These are phyloP conservation scores for Mortierella alpina DNA, from an alignment of 192 early-diverging fungal genomes.

Conservation along the genomic window DNA sequence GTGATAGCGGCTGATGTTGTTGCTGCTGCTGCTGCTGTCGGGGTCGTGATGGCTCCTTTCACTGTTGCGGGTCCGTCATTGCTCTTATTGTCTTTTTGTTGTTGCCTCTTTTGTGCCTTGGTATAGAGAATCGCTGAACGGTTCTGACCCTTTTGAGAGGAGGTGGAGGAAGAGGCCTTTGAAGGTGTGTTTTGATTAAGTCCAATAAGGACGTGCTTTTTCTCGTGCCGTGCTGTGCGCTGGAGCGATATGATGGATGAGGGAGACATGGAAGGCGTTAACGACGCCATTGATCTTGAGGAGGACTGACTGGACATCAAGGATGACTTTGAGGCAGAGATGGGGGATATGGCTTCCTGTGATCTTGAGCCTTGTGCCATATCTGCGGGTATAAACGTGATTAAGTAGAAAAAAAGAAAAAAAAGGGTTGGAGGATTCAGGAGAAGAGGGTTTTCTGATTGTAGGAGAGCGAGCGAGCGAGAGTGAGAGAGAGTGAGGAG, in stretches of 20 bases:
- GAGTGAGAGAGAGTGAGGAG: not conserved
- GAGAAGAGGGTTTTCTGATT: not conserved
- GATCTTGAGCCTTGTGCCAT: not conserved
- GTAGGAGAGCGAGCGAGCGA: not conserved
- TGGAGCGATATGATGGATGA: constrained; percentile 39
- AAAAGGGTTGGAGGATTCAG: not conserved
- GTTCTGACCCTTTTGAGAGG: not conserved
- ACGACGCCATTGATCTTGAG: constrained; percentile 13
- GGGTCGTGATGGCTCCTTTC: too few relatives aligned
- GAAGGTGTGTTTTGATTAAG: not conserved
- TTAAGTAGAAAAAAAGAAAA: not conserved
- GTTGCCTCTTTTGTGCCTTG: not conserved
- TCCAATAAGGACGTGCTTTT: constrained; percentile 5
- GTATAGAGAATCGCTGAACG: too few relatives aligned
- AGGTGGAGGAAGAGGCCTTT: not conserved
- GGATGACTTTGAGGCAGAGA: constrained; percentile 1
- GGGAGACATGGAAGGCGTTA: constrained; percentile 37
- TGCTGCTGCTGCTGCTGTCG: not conserved
- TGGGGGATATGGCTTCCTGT: not conserved
- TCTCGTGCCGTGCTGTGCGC: constrained; percentile 33
- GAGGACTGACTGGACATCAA: constrained; percentile 3
- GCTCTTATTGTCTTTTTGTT: not conserved
- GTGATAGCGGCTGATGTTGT: not conserved
- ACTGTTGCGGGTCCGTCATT: not conserved
- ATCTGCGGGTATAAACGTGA: not conserved